phyloP scores from a whole-genome alignment of 1,139 yeast species.

The Blastobotrys indianensis region DNA sequence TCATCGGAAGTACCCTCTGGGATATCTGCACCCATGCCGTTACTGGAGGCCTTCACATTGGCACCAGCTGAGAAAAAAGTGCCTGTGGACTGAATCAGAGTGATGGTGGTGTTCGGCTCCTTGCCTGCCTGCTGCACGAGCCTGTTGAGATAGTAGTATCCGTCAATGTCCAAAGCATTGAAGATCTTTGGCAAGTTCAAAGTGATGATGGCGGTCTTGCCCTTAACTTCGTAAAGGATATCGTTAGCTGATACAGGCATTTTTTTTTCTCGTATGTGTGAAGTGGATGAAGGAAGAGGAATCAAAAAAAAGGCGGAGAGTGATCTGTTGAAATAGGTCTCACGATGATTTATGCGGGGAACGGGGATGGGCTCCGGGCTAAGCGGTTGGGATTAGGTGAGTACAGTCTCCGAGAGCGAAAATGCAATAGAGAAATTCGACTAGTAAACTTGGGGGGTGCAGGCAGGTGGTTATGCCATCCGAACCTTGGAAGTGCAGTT shows the following conservation, averaged over 20 bases:
- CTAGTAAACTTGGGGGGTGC: too few species aligned
- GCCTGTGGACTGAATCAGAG: slow-evolving; percentile 68
- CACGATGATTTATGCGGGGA: background rate
- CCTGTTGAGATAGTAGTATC: slow-evolving; percentile 59
- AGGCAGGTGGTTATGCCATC: too few species aligned
- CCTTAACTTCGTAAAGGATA: slow-evolving; percentile 42
- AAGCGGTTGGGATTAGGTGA: too few species aligned
- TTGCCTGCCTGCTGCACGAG: slow-evolving; percentile 58
- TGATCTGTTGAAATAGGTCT: background rate
- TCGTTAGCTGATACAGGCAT: background rate
- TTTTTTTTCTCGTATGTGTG: background rate
- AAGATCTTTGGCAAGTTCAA: slow-evolving; percentile 55
- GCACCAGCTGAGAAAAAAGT: slow-evolving; percentile 85
- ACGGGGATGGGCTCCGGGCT: background rate
- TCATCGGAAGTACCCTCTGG: slow-evolving; percentile 21
- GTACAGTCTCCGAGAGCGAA: too few species aligned
- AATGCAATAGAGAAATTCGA: too few species aligned
- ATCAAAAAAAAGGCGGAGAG: background rate
- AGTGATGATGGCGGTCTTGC: slow-evolving; percentile 57
- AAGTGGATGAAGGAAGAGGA: too few species aligned
- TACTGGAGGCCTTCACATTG: slow-evolving; percentile 44
- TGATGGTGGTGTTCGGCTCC: slow-evolving; percentile 59
- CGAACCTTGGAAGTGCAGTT: too few species aligned
- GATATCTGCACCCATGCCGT: slow-evolving; percentile 17
- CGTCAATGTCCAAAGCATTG: slow-evolving; percentile 65